Base-by-base conservation (phyloP, 2,329 filamentous ascomycete genomes). In the Fusarium abutilonis region DNA sequence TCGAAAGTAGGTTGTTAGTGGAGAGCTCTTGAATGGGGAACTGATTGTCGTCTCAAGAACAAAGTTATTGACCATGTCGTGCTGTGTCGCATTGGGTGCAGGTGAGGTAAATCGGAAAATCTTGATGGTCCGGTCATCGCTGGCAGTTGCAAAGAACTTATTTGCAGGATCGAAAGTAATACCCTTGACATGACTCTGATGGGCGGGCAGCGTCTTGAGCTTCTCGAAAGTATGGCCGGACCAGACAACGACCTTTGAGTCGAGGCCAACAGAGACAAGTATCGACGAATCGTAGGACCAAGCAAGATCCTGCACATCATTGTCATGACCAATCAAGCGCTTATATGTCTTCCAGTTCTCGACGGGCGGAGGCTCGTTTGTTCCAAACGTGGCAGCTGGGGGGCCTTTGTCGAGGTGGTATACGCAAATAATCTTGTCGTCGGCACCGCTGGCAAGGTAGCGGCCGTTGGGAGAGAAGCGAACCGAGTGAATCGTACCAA, bases 241-340 rank as follows among this genome's bases (percentile, higher is more conserved):
- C 95, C 95, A 99, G 19, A 99, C 90, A 9, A 99, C 95, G 13
- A 99, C 90, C 78, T 99, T 99, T 39, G 95, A 98, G 77, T 99
- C 95, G 67, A 99, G 80, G 2, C 95, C 96, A 23, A 99, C 95
- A 0, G 95, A 98, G 5, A 98, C 93, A 60, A 99, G 81, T 51
- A 99, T 92, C 1, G 94, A 97, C 28, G 93, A 96, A 79, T 99
- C 95, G 73, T 89, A 89, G 17, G 95, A 97, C 95, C 95, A 99
- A 28, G 93, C 95, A 56, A 99, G 81, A 79, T 99, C 96, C 77
- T 99, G 95, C 6, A 99, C 93, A 78, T 99, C 95, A 73, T 98
- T 99, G 72, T 99, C 95, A 75, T 99, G 96, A 14, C 95, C 96
- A 56, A 97, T 95, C 48, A 99, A 81, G 63, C 95, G 89, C 73